Evolutionary conservation across 176 grass and related monocot species (phyloP).

Genomic region (Alopecurus myosuroides): DNA sequence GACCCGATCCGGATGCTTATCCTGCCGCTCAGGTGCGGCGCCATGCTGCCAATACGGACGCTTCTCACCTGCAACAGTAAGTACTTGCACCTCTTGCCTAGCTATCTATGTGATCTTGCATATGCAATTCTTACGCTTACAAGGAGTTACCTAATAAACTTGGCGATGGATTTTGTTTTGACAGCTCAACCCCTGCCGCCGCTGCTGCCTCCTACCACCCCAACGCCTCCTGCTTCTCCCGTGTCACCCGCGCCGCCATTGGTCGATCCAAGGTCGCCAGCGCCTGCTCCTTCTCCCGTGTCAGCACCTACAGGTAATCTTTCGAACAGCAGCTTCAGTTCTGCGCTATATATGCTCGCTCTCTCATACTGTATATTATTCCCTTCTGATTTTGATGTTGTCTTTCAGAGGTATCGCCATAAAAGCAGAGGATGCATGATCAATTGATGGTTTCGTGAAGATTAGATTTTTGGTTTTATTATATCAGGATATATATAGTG

Average conservation of each 20-base stretch:
- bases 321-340: neutral
- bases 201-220: neutral
- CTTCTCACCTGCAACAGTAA: slow-evolving; percentile 1
- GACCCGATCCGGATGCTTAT: slow-evolving; percentile 8
- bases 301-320: neutral
- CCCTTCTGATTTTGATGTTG: neutral
- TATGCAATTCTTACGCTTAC: neutral
- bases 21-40: slow-evolving; percentile 1
- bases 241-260: neutral
- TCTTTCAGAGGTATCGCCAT: neutral
- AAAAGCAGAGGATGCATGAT: neutral
- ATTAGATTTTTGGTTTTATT: too few relatives aligned
- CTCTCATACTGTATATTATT: neutral
- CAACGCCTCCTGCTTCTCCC: neutral
- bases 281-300: neutral
- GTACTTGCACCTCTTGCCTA: neutral
- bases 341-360: neutral
- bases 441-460: neutral
- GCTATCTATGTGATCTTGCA: neutral
- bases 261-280: neutral
- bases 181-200: neutral
- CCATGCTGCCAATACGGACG: neutral
- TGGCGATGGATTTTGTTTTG: too few relatives aligned
- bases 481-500: too few relatives aligned
- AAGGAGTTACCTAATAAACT: neutral